Evolutionary conservation across 73 alveolate genomes (phyloP).

Genomic region (Blepharisma japonicum): DNA sequence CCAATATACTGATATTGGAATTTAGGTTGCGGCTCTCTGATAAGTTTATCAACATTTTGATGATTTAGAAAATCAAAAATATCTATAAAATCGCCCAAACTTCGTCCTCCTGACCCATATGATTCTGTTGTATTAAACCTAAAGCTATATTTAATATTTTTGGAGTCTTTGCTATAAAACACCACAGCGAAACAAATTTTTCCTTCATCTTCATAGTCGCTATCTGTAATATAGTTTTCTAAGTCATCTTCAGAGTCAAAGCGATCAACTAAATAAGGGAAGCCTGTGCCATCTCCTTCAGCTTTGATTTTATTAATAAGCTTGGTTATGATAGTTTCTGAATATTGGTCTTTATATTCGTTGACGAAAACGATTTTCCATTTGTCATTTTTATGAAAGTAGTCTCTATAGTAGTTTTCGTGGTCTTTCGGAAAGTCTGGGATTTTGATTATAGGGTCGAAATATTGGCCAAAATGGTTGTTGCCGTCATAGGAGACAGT

Average conservation of each 20-base stretch:
- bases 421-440: background rate
- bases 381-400: background rate
- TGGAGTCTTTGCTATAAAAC: background rate
- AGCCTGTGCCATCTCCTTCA: background rate
- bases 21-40: too few species aligned
- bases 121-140: too few species aligned
- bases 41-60: too few species aligned
- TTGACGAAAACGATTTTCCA: background rate
- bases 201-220: background rate
- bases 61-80: too few species aligned
- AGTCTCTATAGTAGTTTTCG: background rate
- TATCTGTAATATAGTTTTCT: background rate
- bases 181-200: slow-evolving; percentile 16
- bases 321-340: background rate
- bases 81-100: too few species aligned
- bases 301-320: background rate
- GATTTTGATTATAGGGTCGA: background rate
- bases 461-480: background rate
- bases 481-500: background rate
- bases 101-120: too few species aligned
- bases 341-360: background rate
- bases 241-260: slow-evolving; percentile 32
- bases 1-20: too few species aligned
- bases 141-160: too few species aligned
- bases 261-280: background rate